Percentiles rank a stretch among this genome's conserved stretches.
These are phyloP conservation scores for Metarhizium sp. DNA, from an alignment of 2,329 filamentous ascomycete genomes.

Conservation along the genomic window DNA sequence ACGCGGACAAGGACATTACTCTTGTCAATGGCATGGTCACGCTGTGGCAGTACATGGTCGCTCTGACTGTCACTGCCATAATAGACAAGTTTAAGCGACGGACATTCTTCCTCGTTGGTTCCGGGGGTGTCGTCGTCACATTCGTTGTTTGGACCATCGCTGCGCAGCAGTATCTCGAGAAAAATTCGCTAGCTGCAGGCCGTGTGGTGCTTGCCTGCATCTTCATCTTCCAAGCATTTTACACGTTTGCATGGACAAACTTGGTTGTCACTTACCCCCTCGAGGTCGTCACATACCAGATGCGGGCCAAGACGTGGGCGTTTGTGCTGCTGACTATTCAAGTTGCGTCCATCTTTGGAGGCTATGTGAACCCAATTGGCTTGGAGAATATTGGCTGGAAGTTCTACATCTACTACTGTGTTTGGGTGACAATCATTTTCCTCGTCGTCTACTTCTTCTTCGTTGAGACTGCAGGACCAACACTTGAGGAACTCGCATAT, in stretches of 20 bases:
- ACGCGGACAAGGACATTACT: constrained; percentile 26
- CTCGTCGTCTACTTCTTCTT: constrained; percentile 30
- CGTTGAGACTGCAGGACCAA: constrained; percentile 26
- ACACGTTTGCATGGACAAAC: constrained; percentile 33
- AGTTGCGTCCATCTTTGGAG: constrained; percentile 26
- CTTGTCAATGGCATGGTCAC: constrained; percentile 32
- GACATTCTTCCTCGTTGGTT: constrained; percentile 28
- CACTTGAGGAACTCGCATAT: constrained; percentile 24
- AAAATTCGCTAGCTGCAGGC: constrained; percentile 19
- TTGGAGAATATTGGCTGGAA: constrained; percentile 29
- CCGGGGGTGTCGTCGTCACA: constrained; percentile 26
- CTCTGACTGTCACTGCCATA: constrained; percentile 25
- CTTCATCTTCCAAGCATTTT: constrained; percentile 32
- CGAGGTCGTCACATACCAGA: constrained; percentile 30
- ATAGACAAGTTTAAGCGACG: constrained; percentile 28
- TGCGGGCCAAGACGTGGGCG: constrained; percentile 31
- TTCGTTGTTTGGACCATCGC: constrained; percentile 31
- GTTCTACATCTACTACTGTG: constrained; percentile 32
- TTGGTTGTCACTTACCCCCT: constrained; percentile 33
- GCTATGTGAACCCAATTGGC: constrained; percentile 30
- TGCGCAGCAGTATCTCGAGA: constrained; percentile 26
- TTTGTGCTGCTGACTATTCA: constrained; percentile 31
- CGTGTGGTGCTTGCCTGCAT: constrained; percentile 30
- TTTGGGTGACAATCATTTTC: constrained; percentile 28
- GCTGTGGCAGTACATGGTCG: constrained; percentile 32